These are phyloP conservation scores for Phlyctochytrium planicorne DNA, from an alignment of 192 early-diverging fungal genomes.

Conservation along the genomic window DNA sequence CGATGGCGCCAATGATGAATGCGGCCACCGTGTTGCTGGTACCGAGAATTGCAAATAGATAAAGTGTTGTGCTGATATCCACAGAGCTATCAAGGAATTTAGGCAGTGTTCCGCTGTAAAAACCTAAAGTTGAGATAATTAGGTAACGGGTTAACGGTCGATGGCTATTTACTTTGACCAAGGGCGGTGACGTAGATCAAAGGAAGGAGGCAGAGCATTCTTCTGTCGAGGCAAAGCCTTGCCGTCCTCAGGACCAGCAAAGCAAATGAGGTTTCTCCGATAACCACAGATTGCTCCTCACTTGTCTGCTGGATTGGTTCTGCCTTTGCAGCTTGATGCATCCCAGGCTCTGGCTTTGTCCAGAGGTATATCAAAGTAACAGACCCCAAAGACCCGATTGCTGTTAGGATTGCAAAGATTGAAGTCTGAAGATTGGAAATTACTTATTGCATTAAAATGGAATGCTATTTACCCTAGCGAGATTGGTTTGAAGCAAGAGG, in stretches of 20 bases:
- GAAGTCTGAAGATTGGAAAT: neutral
- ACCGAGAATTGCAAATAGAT: conserved; percentile 12
- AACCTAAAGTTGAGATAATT: conserved; percentile 15
- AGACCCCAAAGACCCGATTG: conserved; percentile 17
- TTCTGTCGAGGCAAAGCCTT: conserved; percentile 10
- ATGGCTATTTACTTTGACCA: conserved; percentile 15
- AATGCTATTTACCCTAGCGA: conserved; percentile 18
- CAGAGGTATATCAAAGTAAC: conserved; percentile 20
- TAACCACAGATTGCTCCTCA: too few species aligned
- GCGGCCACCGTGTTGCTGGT: neutral
- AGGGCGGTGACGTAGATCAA: conserved; percentile 16
- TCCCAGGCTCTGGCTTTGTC: conserved; percentile 13
- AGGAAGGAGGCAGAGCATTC: conserved; percentile 11
- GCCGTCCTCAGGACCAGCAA: conserved; percentile 9
- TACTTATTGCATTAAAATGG: neutral
- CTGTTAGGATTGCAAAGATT: conserved; percentile 18
- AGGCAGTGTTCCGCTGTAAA: conserved; percentile 16
- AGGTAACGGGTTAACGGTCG: neutral
- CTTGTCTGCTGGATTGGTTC: too few species aligned
- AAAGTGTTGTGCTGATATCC: conserved; percentile 13
- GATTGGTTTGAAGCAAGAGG: conserved; percentile 13
- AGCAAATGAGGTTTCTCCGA: conserved; percentile 6
- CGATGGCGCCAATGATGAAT: conserved; percentile 22
- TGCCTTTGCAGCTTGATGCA: too few species aligned
- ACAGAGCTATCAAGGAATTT: conserved; percentile 8